Evolutionary conservation across 2,329 filamentous ascomycete species (phyloP).

Genomic region (Grosmannia clavigera): DNA sequence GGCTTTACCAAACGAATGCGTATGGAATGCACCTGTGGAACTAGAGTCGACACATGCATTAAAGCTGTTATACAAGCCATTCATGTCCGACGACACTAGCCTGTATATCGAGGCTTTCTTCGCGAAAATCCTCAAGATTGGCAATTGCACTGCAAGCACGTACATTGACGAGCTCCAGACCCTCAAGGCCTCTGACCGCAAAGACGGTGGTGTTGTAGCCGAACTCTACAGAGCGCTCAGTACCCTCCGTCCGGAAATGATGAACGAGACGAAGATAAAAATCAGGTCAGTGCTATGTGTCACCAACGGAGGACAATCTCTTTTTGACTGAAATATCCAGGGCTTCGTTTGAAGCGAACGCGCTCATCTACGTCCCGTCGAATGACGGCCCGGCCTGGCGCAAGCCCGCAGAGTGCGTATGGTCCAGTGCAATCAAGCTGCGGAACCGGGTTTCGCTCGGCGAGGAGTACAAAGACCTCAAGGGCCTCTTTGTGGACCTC

Average conservation of each 20-base stretch:
- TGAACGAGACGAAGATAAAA: not conserved
- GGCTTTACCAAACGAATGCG: conserved; percentile 1
- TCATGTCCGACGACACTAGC: not conserved
- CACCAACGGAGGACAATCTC: not conserved
- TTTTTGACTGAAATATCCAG: not conserved
- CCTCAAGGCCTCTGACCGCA: not conserved
- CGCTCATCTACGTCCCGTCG: conserved; percentile 7
- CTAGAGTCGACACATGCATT: conserved; percentile 4
- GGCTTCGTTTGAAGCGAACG: conserved; percentile 1
- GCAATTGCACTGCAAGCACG: conserved; percentile 1
- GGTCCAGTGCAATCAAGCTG: conserved; percentile 7
- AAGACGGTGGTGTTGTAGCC: not conserved
- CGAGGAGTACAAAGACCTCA: conserved; percentile 6
- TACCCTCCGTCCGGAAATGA: not conserved
- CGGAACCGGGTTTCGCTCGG: conserved; percentile 5
- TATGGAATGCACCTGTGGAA: conserved; percentile 6
- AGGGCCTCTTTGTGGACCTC: conserved; percentile 10
- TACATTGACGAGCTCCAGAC: conserved; percentile 5
- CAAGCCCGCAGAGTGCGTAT: conserved; percentile 5
- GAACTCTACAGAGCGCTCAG: not conserved
- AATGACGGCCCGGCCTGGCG: conserved; percentile 1
- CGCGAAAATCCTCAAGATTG: conserved; percentile 8
- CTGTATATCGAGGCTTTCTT: not conserved
- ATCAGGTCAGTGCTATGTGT: not conserved
- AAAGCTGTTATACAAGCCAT: not conserved